Conservation (phyloP, 306 rosid genomes). For the Quercus cerris region DNA sequence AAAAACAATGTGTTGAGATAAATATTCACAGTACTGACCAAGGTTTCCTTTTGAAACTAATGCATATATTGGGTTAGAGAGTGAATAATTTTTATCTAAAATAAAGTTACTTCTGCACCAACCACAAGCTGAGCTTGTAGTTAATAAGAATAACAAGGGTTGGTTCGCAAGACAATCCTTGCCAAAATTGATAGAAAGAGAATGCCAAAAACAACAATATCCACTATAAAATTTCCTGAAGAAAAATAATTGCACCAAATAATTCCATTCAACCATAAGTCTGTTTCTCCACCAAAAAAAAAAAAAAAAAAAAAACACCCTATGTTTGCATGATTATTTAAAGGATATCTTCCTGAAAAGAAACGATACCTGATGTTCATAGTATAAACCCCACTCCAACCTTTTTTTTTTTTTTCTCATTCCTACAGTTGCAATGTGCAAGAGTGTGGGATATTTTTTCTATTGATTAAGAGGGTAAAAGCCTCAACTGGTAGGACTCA, state of each 20-base stretch:
- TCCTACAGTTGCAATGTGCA: no score
- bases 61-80: neutral
- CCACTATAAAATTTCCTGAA: neutral
- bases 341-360: neutral
- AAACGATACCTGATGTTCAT: neutral
- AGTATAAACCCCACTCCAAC: neutral
- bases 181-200: neutral
- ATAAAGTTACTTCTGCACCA: neutral
- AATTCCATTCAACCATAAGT: neutral
- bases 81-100: neutral
- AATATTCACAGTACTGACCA: neutral
- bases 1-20: neutral
- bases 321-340: neutral
- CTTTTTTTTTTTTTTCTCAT: no score
- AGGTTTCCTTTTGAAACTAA: neutral
- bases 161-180: neutral
- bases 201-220: neutral
- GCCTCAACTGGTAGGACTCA: no score
- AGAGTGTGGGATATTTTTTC: no score
- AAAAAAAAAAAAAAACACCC: neutral
- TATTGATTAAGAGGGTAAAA: no score
- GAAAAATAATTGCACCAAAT: neutral
- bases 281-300: no score
- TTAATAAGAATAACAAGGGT: neutral
- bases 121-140: neutral